Evolutionary conservation across 495 filamentous ascomycete species (phyloP), one percentile per base, ranked within the genome.

Genomic region (Bacidia gigantensis): DNA sequence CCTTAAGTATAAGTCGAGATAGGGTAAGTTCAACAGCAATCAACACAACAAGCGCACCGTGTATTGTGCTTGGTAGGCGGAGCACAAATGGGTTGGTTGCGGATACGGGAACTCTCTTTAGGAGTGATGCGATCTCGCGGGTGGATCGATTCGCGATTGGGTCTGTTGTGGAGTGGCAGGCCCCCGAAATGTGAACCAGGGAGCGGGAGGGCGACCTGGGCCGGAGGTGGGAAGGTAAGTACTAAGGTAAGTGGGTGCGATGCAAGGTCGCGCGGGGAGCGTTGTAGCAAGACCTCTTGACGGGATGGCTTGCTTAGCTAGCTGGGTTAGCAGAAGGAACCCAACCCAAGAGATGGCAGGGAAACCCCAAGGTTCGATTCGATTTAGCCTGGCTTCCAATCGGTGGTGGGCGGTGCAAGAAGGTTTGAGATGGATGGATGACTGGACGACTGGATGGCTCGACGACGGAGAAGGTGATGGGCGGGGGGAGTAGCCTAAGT

Each of bases 231-330:
- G n/a, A n/a, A n/a, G n/a, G n/a, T n/a, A n/a, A n/a, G n/a, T n/a
- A n/a, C n/a, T n/a, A n/a, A n/a, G n/a, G n/a, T n/a, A n/a, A n/a
- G n/a, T 55, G 49, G 53, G 44, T 55, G 51, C 50, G 50, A 52
- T 58, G 57, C 55, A 57, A 56, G 58, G 52, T 55, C 54, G 60
- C 53, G 60, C 50, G 58, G 46, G 50, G 46, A 50, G 43, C 47
- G 47, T 35, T 50, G 17, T 50, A 9, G 23, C 47, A 32, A 26
- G 18, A 24, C 17, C 14, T 14, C 14, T 35, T 5, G 7, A 35
- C 29, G 29, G 29, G 29, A 35, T 35, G 29, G 29, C 29, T 35
- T 35, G 29, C 29, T 35, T 35, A 35, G 29, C 29, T n/a, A 35
- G 29, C 29, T 35, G 14, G 29, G 14, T 35, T 35, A 35, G 14